Evolutionary conservation across 2,329 filamentous ascomycete species (phyloP), one percentile per base, ranked within the genome.

Genomic region (Penicillium sp.): DNA sequence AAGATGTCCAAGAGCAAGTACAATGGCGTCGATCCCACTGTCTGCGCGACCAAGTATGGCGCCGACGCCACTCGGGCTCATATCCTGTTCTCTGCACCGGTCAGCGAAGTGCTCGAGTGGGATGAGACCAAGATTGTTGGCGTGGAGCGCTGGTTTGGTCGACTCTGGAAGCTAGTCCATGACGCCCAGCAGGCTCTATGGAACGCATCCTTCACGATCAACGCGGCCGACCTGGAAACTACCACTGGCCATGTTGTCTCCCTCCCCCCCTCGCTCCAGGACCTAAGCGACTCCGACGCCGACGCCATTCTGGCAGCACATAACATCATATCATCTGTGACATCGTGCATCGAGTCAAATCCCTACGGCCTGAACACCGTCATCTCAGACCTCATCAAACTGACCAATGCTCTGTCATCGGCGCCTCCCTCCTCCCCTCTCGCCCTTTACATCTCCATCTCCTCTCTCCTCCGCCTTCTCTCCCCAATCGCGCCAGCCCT

Each of bases 1-100:
- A 96, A 96, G 73, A 96, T 96, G 92, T 95, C 90, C 40, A 96
- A 96, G 77, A 96, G 91, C 69, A 96, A 96, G 75, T 83, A 95
- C 78, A 96, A 96, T 70, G 92, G 92, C 27, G 91, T 96, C 6
- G 91, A 96, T 70, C 92, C 92, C 0, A 87, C 85, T 0, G 81
- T 79, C 0, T 90, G 89, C 63, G 91, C 95, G 58, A 78, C 82
- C 7, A 86, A 85, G 65, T 89, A 95, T 67, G 92, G 92, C 22
- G 90, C 92, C 1, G 92, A 96, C 73, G 88, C 90, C 6, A 92
- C 90, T 2, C 83, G 92, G 56, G 91, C 91, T 4, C 92, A 96
- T 72, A 90, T 96, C 71, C 82, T 96, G 6, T 96, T 96, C 79
- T 90, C 93, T 67, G 92, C 92, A 0, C 91, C 92, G 0, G 89